Percentiles rank a stretch among this genome's conserved stretches.
Conservation (phyloP, 768 basidiomycete genomes). For the Termitomyces sp. region DNA sequence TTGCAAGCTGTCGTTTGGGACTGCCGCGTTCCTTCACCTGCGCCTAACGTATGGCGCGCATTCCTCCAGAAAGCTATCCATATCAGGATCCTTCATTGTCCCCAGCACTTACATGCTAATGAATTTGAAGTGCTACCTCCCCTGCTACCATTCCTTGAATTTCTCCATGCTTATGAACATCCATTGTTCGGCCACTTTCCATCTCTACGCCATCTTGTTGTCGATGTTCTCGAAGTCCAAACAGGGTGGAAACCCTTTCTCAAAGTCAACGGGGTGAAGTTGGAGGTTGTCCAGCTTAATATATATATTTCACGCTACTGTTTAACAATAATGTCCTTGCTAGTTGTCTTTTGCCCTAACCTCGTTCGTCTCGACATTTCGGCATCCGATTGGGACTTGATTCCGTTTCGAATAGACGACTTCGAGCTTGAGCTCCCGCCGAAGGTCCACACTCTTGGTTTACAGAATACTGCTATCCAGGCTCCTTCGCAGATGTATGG, state of each 20-base stretch:
- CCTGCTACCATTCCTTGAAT: conserved; percentile 3
- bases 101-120: not conserved
- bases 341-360: conserved; percentile 11
- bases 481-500: conserved; percentile 5
- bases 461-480: conserved; percentile 11
- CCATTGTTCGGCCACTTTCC: conserved; percentile 2
- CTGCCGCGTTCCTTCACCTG: not conserved
- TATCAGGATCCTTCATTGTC: conserved; percentile 10
- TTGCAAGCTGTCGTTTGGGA: conserved; percentile 14
- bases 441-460: conserved; percentile 14
- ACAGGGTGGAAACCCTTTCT: conserved; percentile 3
- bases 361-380: conserved; percentile 16
- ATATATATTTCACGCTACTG: not conserved
- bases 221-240: not conserved
- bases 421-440: conserved; percentile 5
- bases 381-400: conserved; percentile 2
- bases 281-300: conserved; percentile 13
- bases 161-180: not conserved
- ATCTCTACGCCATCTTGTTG: conserved; percentile 14
- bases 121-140: not conserved
- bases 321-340: not conserved
- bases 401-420: not conserved
- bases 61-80: conserved; percentile 10
- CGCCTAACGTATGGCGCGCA: not conserved
- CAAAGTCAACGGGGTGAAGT: conserved; percentile 9